These are phyloP conservation scores for Psilocybe azurescens DNA, from an alignment of 768 basidiomycete species.

Conservation along the genomic window DNA sequence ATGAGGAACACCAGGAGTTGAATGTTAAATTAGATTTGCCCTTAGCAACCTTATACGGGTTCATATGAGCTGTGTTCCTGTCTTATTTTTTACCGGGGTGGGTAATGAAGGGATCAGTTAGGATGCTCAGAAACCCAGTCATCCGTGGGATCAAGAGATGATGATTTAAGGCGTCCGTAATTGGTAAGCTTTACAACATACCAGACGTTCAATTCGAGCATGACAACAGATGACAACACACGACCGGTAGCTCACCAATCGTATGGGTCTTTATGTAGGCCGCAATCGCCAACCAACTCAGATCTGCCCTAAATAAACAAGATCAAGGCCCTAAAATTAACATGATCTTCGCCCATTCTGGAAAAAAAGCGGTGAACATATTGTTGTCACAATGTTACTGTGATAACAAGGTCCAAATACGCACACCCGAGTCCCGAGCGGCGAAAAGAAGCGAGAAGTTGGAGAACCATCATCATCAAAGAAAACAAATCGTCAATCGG, in stretches of 20 bases:
- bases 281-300: neutral
- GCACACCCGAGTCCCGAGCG: conserved; percentile 15
- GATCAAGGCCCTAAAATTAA: conserved; percentile 24
- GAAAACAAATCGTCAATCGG: conserved; percentile 13
- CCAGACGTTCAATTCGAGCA: conserved; percentile 16
- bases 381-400: neutral
- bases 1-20: conserved; percentile 4
- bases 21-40: conserved; percentile 9
- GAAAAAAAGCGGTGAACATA: conserved; percentile 20
- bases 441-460: neutral
- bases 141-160: conserved; percentile 20
- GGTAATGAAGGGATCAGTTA: conserved; percentile 17
- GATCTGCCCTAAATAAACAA: conserved; percentile 8
- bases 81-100: conserved; percentile 14
- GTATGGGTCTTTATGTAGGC: conserved; percentile 9
- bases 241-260: conserved; percentile 18
- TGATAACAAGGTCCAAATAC: neutral
- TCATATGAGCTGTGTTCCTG: conserved; percentile 27
- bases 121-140: conserved; percentile 13
- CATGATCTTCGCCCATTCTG: conserved; percentile 29
- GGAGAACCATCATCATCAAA: neutral
- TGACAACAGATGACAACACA: conserved; percentile 21
- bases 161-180: conserved; percentile 6
- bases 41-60: conserved; percentile 24
- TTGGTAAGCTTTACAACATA: conserved; percentile 3